Evolutionary conservation across 495 filamentous ascomycete species (phyloP), one percentile per base, ranked within the genome.

Genomic region (Annulohypoxylon nitens): DNA sequence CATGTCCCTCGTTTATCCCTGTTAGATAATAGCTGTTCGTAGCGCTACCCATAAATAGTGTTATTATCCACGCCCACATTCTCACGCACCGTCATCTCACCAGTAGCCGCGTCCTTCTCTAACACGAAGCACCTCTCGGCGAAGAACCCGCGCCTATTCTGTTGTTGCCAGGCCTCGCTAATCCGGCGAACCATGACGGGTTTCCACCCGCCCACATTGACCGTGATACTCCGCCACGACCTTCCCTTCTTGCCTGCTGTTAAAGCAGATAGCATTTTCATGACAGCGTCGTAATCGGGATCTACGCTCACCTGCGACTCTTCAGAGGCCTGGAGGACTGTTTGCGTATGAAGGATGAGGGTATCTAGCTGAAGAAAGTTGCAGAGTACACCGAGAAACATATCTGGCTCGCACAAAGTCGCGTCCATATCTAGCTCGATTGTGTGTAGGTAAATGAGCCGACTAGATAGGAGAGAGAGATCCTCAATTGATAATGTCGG

Each of bases 171-270:
- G 3, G 39, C 47, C n/a, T 59, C 53, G 20, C 76, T 58, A 4
- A 78, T 41, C 33, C 78, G 67, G 3, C 76, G 76, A 12, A 78
- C 71, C 75, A 78, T 74, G 41, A 75, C 70, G 0, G 70, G 70
- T 23, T 73, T 71, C 78, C 78, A 80, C 1, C 77, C 78, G 1
- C 78, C 78, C 2, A 80, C 66, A 18, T 75, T 79, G 37, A 80
- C 50, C n/a, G 70, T 76, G 41, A 78, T 66, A 12, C 51, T 45
- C 47, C 30, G 53, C 76, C 72, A 78, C 41, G n/a, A 12, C 6
- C 47, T 50, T 20, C 61, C 58, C 11, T 47, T 59, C 61, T 75
- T 76, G 5, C 34, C 30, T 9, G 43, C 26, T 5, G 62, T 25
- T 25, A 79, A n/a, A 1, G 33, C 23, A 18, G 60, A 50, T 16